Evolutionary conservation across 1,139 yeast species (phyloP).

Genomic region (Saccharomyces hybrid): DNA sequence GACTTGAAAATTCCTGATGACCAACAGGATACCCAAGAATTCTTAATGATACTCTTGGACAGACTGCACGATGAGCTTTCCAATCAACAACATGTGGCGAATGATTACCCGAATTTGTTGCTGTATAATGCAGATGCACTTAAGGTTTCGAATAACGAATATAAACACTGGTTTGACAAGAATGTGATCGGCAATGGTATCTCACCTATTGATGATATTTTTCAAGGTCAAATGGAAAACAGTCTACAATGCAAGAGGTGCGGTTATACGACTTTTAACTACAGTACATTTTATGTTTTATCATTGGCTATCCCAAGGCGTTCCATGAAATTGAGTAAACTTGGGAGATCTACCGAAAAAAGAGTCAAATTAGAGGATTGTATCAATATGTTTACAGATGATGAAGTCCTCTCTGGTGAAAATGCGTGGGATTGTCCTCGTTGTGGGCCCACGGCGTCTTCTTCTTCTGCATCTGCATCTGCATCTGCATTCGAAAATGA

Average conservation of each 20-base stretch:
- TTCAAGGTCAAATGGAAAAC: conserved; percentile 64
- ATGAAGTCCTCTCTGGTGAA: conserved; percentile 62
- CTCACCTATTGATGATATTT: conserved; percentile 56
- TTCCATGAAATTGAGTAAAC: conserved; percentile 17
- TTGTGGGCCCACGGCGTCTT: conserved; percentile 38
- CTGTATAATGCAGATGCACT: conserved; percentile 33
- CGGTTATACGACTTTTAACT: conserved; percentile 50
- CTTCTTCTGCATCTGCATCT: neutral
- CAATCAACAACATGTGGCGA: conserved; percentile 34
- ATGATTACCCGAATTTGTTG: conserved; percentile 34
- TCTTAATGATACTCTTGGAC: conserved; percentile 57
- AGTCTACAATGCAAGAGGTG: conserved; percentile 57
- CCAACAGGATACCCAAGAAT: conserved; percentile 78
- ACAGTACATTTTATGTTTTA: conserved; percentile 55
- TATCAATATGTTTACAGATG: conserved; percentile 56
- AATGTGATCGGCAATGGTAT: conserved; percentile 49
- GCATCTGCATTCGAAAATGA: conserved; percentile 1
- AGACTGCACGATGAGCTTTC: conserved; percentile 62
- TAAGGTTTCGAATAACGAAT: conserved; percentile 39
- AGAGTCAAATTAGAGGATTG: conserved; percentile 50
- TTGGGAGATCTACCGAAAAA: conserved; percentile 31
- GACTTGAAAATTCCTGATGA: conserved; percentile 61
- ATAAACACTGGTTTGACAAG: conserved; percentile 52
- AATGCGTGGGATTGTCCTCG: conserved; percentile 77
- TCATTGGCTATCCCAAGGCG: conserved; percentile 56